A percentile compares a stretch with the other conserved stretches of the same genome.
phyloP scores from a whole-genome alignment of 169 alveolate species.

The Plasmodium knowlesi region DNA sequence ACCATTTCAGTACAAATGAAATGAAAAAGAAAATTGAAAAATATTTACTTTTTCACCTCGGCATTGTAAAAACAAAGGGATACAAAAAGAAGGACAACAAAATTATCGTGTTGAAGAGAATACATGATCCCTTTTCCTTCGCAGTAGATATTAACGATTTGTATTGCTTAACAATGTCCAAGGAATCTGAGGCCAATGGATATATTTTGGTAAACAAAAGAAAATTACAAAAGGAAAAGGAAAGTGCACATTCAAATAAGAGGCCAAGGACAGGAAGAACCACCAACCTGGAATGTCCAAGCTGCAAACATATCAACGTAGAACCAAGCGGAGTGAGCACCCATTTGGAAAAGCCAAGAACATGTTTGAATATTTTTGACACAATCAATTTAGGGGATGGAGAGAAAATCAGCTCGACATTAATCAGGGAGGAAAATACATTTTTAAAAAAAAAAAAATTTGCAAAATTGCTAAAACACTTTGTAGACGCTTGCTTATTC shows the following conservation, averaged over 20 bases:
- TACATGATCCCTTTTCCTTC: slow-evolving; percentile 62
- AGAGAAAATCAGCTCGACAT: slow-evolving; percentile 48
- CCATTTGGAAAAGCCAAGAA: slow-evolving; percentile 22
- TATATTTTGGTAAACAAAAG: slow-evolving; percentile 21
- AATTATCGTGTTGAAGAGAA: slow-evolving; percentile 59
- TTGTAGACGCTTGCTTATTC: slow-evolving; percentile 59
- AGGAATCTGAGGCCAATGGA: slow-evolving; percentile 64
- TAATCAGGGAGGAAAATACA: slow-evolving; percentile 30
- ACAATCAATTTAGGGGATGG: slow-evolving; percentile 58
- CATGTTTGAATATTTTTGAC: slow-evolving; percentile 49
- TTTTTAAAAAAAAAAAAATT: slow-evolving; percentile 30
- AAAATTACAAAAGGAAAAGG: not conserved
- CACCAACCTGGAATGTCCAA: not conserved
- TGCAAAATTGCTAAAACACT: slow-evolving; percentile 29
- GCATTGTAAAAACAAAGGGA: not conserved
- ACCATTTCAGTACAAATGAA: not conserved
- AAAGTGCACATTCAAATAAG: not conserved
- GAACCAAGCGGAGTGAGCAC: not conserved
- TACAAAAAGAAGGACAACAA: slow-evolving; percentile 5
- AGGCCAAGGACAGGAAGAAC: not conserved
- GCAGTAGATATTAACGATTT: slow-evolving; percentile 55
- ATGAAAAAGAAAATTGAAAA: slow-evolving; percentile 5
- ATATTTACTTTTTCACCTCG: slow-evolving; percentile 25
- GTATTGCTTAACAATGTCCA: slow-evolving; percentile 60
- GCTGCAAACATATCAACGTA: not conserved